Conservation (phyloP, 805 yeast genomes). For the Wickerhamiella spandovensis region DNA sequence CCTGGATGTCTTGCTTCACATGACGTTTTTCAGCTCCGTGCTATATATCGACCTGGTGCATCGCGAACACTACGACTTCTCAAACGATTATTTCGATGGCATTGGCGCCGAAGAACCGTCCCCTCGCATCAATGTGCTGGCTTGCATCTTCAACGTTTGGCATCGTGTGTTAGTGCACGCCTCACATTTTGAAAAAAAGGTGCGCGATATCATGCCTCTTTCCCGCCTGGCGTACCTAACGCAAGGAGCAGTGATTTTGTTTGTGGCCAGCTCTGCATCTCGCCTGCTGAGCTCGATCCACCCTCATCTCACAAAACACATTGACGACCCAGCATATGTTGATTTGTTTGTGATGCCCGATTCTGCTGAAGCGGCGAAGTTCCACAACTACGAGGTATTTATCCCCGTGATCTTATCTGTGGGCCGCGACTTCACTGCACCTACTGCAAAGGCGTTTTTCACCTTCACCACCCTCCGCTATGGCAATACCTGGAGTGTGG, state of each 20-base stretch:
- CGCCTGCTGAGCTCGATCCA: conserved; percentile 3
- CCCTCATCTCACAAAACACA: conserved; percentile 2
- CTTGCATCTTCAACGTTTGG: background rate
- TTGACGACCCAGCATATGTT: conserved; percentile 4
- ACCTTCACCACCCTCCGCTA: conserved; percentile 5
- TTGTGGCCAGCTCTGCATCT: background rate
- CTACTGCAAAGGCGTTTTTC: conserved; percentile 1
- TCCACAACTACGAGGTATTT: conserved; percentile 1
- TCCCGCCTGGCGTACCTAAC: background rate
- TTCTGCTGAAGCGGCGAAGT: background rate
- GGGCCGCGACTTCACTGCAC: conserved; percentile 2
- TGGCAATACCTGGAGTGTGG: conserved; percentile 4
- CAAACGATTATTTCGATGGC: background rate
- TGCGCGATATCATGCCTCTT: background rate
- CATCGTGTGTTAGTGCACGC: background rate
- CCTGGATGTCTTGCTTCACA: conserved; percentile 3
- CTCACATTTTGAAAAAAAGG: background rate
- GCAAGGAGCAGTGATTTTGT: background rate
- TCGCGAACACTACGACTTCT: background rate
- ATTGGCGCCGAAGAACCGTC: background rate
- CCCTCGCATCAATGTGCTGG: background rate
- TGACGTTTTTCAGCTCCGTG: conserved; percentile 1
- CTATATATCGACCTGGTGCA: conserved; percentile 6
- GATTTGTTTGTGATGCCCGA: conserved; percentile 4
- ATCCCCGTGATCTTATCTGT: conserved; percentile 4